These are phyloP conservation scores for Fragaria nilgerrensis DNA, from an alignment of 306 rosid genomes.

Conservation along the genomic window DNA sequence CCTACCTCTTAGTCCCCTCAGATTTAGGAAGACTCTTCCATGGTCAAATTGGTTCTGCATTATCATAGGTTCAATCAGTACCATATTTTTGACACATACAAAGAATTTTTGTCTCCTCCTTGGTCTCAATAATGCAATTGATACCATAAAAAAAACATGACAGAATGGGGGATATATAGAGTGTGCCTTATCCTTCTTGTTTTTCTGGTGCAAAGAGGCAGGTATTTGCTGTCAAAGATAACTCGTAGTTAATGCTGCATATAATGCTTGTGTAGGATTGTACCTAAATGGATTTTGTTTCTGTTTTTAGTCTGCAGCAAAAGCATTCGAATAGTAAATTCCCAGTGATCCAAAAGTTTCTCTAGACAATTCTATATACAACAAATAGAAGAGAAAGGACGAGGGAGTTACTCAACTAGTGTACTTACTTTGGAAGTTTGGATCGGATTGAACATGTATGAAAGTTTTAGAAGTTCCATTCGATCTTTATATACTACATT, in stretches of 20 bases:
- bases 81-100: not conserved
- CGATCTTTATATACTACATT: not conserved
- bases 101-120: slow-evolving; percentile 6
- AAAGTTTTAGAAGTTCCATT: not conserved
- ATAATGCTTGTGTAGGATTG: not conserved
- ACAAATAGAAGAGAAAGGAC: not conserved
- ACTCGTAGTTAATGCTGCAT: not conserved
- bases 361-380: not conserved
- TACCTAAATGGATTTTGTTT: not conserved
- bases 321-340: not conserved
- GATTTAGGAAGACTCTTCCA: slow-evolving; percentile 15
- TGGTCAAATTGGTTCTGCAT: slow-evolving; percentile 23
- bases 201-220: not conserved
- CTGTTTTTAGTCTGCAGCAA: not conserved
- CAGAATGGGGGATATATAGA: not conserved
- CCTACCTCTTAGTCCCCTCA: slow-evolving; percentile 13
- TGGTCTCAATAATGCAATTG: not conserved
- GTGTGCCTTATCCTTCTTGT: slow-evolving; percentile 5
- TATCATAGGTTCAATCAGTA: not conserved
- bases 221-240: not conserved
- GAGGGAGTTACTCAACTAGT: not conserved
- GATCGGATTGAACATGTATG: not conserved
- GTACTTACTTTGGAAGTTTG: not conserved
- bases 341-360: not conserved
- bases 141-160: not conserved